Evolutionary conservation across 2,329 filamentous ascomycete species (phyloP).

Genomic region (Aspergillus fijiensis): DNA sequence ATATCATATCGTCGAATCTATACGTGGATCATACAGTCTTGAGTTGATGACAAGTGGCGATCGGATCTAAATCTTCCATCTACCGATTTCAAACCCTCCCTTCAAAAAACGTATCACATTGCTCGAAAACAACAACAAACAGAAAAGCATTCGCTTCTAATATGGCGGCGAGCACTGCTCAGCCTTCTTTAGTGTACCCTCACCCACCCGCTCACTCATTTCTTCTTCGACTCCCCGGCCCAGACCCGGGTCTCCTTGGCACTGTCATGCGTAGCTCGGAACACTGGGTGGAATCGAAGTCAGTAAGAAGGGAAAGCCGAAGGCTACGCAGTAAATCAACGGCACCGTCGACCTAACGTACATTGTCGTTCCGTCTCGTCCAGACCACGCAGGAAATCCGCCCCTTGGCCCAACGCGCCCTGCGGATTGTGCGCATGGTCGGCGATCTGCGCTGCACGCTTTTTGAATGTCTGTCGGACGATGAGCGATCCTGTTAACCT

Average conservation of each 20-base stretch:
- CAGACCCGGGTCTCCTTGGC: slow-evolving; percentile 68
- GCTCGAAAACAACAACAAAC: background rate
- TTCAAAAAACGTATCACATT: background rate
- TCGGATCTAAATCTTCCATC: background rate
- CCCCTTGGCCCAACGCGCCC: slow-evolving; percentile 63
- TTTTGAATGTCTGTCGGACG: slow-evolving; percentile 68
- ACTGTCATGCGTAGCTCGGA: slow-evolving; percentile 72
- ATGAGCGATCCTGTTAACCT: background rate
- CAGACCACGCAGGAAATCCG: slow-evolving; percentile 81
- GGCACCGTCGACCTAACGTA: slow-evolving; percentile 34
- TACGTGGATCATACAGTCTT: background rate
- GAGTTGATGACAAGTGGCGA: background rate
- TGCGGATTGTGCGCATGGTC: slow-evolving; percentile 85
- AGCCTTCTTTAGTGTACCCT: slow-evolving; percentile 7
- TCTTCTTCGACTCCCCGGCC: slow-evolving; percentile 62
- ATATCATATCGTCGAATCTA: background rate
- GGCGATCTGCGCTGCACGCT: slow-evolving; percentile 76
- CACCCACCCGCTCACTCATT: slow-evolving; percentile 20
- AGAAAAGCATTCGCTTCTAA: background rate
- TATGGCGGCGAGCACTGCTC: slow-evolving; percentile 30
- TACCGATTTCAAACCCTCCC: background rate
- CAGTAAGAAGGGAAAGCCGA: slow-evolving; percentile 13
- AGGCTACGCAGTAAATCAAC: background rate
- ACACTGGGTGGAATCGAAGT: slow-evolving; percentile 49
- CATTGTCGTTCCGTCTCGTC: slow-evolving; percentile 82